Percentiles rank a stretch among this genome's conserved stretches.
Conservation (phyloP, 208 protist species). For the Leishmania lainsoni region DNA sequence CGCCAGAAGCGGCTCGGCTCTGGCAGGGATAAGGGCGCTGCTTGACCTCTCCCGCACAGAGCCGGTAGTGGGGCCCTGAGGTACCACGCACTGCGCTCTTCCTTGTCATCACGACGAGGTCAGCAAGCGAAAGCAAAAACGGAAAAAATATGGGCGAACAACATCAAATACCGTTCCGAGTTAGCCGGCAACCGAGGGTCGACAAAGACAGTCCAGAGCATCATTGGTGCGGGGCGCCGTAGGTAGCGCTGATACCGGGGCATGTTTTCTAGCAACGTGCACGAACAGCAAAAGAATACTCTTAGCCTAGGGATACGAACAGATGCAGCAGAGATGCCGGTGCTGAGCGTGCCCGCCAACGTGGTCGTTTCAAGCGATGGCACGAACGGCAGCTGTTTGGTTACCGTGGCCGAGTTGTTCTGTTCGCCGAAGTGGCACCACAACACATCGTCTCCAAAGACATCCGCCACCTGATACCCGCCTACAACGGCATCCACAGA, state of each 20-base stretch:
- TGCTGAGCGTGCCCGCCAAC: conserved; percentile 17
- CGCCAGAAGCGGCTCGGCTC: neutral
- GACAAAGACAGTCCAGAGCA: conserved; percentile 33
- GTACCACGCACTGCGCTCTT: neutral
- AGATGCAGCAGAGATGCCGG: conserved; percentile 43
- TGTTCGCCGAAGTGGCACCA: conserved; percentile 17
- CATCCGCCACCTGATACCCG: conserved; percentile 55
- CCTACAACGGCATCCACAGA: conserved; percentile 39
- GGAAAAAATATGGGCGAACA: neutral
- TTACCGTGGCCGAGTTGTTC: conserved; percentile 1
- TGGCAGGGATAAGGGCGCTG: neutral
- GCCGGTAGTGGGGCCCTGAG: neutral
- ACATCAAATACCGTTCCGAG: neutral
- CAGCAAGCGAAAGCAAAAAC: too few relatives aligned
- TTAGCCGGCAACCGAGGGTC: conserved; percentile 8
- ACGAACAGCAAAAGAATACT: conserved; percentile 42
- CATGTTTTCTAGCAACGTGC: conserved; percentile 41
- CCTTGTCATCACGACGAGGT: neutral
- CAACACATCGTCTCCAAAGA: conserved; percentile 40
- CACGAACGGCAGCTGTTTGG: neutral
- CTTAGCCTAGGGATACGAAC: conserved; percentile 50
- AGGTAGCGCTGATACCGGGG: conserved; percentile 30
- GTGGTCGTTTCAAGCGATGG: conserved; percentile 20
- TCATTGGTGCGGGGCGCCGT: conserved; percentile 7
- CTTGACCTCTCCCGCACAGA: neutral